These are phyloP conservation scores for Bacidia gigantensis DNA, from an alignment of 495 filamentous ascomycete genomes.

Conservation along the genomic window DNA sequence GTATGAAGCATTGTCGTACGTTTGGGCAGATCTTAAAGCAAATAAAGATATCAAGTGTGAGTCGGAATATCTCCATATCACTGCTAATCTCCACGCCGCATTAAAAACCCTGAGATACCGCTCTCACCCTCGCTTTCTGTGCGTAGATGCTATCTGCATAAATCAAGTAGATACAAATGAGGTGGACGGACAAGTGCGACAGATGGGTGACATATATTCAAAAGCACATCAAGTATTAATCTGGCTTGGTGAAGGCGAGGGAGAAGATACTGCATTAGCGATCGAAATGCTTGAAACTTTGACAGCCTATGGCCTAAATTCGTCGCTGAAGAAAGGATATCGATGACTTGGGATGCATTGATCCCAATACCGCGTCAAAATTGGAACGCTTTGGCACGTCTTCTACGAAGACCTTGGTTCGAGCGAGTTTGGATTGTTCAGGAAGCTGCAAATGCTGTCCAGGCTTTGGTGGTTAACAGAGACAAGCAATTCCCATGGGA, in stretches of 20 bases:
- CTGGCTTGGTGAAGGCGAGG: constrained; percentile 2
- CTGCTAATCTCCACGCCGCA: neutral
- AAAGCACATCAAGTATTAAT: constrained; percentile 2
- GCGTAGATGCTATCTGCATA: neutral
- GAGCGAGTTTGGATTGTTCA: constrained; percentile 19
- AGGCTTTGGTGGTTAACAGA: neutral
- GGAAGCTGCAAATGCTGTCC: constrained; percentile 12
- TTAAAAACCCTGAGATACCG: neutral
- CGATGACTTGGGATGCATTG: neutral
- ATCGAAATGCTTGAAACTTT: neutral
- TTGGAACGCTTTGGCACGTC: constrained; percentile 2
- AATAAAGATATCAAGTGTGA: neutral
- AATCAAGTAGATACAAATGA: constrained; percentile 4
- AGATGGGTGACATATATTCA: constrained; percentile 5
- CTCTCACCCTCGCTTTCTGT: neutral
- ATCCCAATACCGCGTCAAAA: too few relatives aligned
- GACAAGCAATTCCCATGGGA: neutral
- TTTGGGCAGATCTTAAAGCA: neutral
- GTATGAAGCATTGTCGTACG: constrained; percentile 1
- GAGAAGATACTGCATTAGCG: neutral
- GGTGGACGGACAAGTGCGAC: neutral
- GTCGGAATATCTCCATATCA: neutral
- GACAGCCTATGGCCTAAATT: neutral
- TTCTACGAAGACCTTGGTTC: constrained; percentile 17
- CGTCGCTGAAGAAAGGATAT: neutral